Evolutionary conservation across 139 green algal genomes (phyloP).

Genomic region (Chlamydomonas asymmetrica): DNA sequence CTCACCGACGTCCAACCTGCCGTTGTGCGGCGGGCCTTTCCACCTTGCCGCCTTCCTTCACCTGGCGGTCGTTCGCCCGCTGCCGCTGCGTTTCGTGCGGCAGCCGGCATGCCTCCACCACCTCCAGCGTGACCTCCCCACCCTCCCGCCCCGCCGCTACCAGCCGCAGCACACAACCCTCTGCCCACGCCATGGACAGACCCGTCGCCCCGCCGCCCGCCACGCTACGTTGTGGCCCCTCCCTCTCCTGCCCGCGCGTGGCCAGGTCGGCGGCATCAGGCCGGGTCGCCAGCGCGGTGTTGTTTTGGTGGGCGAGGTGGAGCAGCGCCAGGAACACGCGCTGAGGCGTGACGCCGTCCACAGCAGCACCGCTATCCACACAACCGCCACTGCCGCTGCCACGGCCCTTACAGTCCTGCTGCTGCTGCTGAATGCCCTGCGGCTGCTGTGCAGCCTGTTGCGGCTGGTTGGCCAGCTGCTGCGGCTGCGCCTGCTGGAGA

Average conservation of each 20-base stretch:
- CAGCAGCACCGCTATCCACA: neutral
- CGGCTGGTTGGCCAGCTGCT: neutral
- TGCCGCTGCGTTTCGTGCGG: too few species aligned
- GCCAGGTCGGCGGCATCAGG: too few species aligned
- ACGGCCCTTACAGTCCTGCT: neutral
- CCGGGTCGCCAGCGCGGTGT: slow-evolving; percentile 18
- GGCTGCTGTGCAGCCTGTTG: neutral
- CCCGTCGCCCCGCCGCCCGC: neutral
- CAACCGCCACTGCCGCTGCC: neutral
- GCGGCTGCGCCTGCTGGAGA: neutral
- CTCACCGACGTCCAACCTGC: too few species aligned
- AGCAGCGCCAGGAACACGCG: slow-evolving; percentile 27
- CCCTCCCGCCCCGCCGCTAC: neutral
- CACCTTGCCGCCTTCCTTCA: too few species aligned
- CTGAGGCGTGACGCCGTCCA: neutral
- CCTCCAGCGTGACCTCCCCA: slow-evolving; percentile 5
- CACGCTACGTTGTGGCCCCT: too few species aligned
- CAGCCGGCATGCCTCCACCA: neutral
- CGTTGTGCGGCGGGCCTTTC: too few species aligned
- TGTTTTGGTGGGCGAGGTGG: slow-evolving; percentile 33
- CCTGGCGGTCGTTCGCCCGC: too few species aligned
- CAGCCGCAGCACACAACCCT: slow-evolving; percentile 1
- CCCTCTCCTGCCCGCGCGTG: neutral
- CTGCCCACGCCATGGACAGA: neutral
- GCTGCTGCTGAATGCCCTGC: neutral